Base-by-base conservation (phyloP, 495 filamentous ascomycete species). In the Xylaria nigripes region DNA sequence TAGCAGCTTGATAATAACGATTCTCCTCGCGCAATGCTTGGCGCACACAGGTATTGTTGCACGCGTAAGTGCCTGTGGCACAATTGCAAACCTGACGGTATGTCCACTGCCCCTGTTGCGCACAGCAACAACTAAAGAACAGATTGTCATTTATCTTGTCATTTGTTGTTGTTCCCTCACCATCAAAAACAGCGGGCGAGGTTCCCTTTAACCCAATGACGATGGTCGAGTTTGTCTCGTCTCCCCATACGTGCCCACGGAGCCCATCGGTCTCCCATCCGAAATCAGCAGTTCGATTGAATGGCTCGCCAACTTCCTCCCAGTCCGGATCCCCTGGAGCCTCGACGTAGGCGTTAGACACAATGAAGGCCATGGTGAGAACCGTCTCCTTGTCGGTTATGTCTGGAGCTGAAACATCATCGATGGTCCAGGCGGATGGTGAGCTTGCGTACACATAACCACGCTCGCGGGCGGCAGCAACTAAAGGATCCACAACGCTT, bases 141-240 rank as follows among this genome's bases (percentile, higher is more conserved):
- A 98, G 79, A 64, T 98, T 98, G 67, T 98, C 93, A 66, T 98
- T 98, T 45, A 87, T 73, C 69, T 98, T 98, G 71, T 98, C 93
- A 63, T 96, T 96, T 4, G 90, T 95, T 0, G 90, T 96, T 0
- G 93, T 96, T 12, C 89, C 91, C 8, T 90, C 87, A 3, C 93
- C 93, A 67, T 97, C 93, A 65, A 95, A 97, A 9, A 97, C 82
- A 10, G 94, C 93, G 1, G 82, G 78, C 41, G 90, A 86, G 6
- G 90, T 96, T 18, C 92, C 90, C 70, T 98, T 98, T 27, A 98
- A 71, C 2, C 88, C 91, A 45, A 98, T 89, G 30, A 97, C 82
- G 50, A 98, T 77, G 2, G 92, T 97, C 25, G 76, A 78, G 67
- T 97, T 96, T 25, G 68, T 82, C 62, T 91, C 76, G 61, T 96